phyloP scores from a whole-genome alignment of 345 rosid species.

The Populus deltoides region DNA sequence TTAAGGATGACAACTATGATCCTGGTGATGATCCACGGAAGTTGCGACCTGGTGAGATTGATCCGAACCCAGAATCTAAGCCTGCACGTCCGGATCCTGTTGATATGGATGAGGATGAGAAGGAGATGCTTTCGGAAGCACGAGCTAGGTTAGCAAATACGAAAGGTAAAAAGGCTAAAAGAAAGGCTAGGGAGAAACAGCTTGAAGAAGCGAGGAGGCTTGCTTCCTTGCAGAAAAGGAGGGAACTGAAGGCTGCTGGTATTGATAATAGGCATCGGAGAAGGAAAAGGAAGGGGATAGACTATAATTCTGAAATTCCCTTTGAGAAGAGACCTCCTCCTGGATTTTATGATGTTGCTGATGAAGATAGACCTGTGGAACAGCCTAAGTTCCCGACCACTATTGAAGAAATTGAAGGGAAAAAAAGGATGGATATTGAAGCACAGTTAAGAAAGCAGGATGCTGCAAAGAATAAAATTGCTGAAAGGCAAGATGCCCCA shows the following conservation, averaged over 20 bases:
- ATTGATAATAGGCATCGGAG: constrained; percentile 73
- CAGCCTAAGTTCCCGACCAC: constrained; percentile 83
- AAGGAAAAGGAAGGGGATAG: constrained; percentile 93
- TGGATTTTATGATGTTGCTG: constrained; percentile 80
- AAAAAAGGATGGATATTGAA: constrained; percentile 82
- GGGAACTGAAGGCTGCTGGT: constrained; percentile 98
- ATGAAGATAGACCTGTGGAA: constrained; percentile 85
- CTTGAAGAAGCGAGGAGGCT: constrained; percentile 99
- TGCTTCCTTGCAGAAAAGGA: constrained; percentile 95
- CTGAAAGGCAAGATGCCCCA: constrained; percentile 92
- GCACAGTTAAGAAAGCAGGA: constrained; percentile 87
- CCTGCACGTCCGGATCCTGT: constrained; percentile 99
- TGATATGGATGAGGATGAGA: constrained; percentile 99
- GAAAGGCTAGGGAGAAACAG: constrained; percentile 98
- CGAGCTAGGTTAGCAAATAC: constrained; percentile 95
- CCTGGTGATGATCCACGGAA: constrained; percentile 95
- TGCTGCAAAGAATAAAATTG: constrained; percentile 79
- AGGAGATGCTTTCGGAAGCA: constrained; percentile 99
- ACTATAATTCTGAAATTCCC: constrained; percentile 95
- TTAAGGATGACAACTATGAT: constrained; percentile 94
- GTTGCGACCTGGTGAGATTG: constrained; percentile 97
- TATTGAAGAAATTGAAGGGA: constrained; percentile 94
- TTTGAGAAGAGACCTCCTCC: constrained; percentile 97
- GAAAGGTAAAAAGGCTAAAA: constrained; percentile 93
- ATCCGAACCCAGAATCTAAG: constrained; percentile 94